A percentile compares a stretch with the other conserved stretches of the same genome.
These are phyloP conservation scores for Fusarium tjaetaba DNA, from an alignment of 2,329 filamentous ascomycete genomes.

Conservation along the genomic window DNA sequence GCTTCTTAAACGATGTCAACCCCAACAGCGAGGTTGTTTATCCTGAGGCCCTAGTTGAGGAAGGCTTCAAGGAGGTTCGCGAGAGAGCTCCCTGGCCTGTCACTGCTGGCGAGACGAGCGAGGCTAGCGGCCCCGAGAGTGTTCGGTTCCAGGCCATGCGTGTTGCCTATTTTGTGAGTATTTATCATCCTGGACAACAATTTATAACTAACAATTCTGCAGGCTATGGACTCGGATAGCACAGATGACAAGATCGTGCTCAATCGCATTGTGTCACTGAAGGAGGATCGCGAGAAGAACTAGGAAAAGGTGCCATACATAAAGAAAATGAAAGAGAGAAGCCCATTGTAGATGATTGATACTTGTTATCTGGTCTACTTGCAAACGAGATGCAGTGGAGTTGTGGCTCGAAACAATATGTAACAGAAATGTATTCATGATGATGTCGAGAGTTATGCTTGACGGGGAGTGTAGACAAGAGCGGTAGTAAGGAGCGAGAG, in stretches of 20 bases:
- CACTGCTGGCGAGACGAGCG: slow-evolving; percentile 74
- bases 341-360: not conserved
- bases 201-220: slow-evolving; percentile 21
- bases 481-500: not conserved
- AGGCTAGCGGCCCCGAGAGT: slow-evolving; percentile 72
- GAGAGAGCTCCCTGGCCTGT: slow-evolving; percentile 83
- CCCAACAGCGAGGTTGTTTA: slow-evolving; percentile 85
- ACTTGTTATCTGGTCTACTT: not conserved
- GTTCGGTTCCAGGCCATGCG: slow-evolving; percentile 93
- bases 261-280: slow-evolving; percentile 91
- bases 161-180: slow-evolving; percentile 80
- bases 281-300: slow-evolving; percentile 82
- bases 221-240: slow-evolving; percentile 81
- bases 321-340: not conserved
- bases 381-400: not conserved
- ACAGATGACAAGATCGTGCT: slow-evolving; percentile 83
- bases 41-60: slow-evolving; percentile 80
- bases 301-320: slow-evolving; percentile 15
- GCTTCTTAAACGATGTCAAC: slow-evolving; percentile 86
- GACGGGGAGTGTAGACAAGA: not conserved
- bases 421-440: not conserved
- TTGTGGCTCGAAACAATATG: not conserved
- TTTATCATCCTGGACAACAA: accelerated
- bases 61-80: slow-evolving; percentile 81
- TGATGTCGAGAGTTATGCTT: not conserved